Evolutionary conservation across 2,329 filamentous ascomycete species (phyloP).

Genomic region (Pseudogymnoascus sp.): DNA sequence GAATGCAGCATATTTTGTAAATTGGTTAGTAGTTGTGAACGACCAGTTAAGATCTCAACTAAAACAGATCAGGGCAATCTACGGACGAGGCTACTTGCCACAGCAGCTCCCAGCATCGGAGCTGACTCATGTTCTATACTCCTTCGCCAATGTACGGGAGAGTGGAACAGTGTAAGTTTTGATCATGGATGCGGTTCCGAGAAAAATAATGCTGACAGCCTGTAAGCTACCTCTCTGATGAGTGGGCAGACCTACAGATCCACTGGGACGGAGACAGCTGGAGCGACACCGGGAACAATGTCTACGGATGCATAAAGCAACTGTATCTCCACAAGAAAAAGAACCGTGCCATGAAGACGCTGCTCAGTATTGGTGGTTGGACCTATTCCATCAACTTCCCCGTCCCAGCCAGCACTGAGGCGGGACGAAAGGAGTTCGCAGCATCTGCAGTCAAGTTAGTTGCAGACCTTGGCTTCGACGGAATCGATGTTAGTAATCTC

Average conservation of each 20-base stretch:
- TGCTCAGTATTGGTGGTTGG: constrained; percentile 78
- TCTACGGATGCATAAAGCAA: constrained; percentile 74
- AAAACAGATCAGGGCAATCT: constrained; percentile 51
- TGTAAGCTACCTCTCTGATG: constrained; percentile 54
- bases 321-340: constrained; percentile 66
- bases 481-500: constrained; percentile 31
- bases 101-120: constrained; percentile 61
- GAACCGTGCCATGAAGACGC: constrained; percentile 68
- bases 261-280: constrained; percentile 64
- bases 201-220: constrained; percentile 13
- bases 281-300: constrained; percentile 60
- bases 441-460: constrained; percentile 60
- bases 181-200: constrained; percentile 44
- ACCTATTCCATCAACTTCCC: constrained; percentile 74
- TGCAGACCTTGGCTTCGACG: constrained; percentile 61
- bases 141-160: constrained; percentile 68
- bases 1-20: constrained; percentile 21
- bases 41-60: not conserved
- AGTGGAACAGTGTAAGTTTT: constrained; percentile 62
- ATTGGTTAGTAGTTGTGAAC: constrained; percentile 31
- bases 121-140: constrained; percentile 70
- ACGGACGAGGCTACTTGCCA: constrained; percentile 65
- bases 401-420: constrained; percentile 53
- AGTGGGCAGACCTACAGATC: constrained; percentile 63
- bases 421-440: constrained; percentile 61